phyloP scores from a whole-genome alignment of 2,329 filamentous ascomycete species.

The Ramularia collo-cygni region DNA sequence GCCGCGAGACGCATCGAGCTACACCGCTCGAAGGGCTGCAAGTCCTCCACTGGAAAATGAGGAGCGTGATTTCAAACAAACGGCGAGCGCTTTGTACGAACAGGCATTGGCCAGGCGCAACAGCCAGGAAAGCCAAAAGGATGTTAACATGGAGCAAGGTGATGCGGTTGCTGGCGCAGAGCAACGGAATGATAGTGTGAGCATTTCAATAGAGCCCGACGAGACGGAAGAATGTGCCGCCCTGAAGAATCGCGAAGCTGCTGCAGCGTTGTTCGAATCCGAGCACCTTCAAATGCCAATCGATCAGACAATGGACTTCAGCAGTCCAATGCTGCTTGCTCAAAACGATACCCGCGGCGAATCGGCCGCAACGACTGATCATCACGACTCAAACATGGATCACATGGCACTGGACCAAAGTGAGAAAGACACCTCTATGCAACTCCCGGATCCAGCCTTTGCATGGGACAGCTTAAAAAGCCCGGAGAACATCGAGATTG shows the following conservation, averaged over 20 bases:
- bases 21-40: constrained; percentile 60
- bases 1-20: constrained; percentile 34
- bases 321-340: constrained; percentile 42
- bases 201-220: constrained; percentile 28
- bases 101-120: constrained; percentile 38
- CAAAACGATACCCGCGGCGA: constrained; percentile 13
- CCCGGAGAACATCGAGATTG: constrained; percentile 83
- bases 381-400: constrained; percentile 2
- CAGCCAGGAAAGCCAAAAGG: constrained; percentile 32
- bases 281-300: constrained; percentile 46
- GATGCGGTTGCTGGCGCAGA: constrained; percentile 25
- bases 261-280: constrained; percentile 39
- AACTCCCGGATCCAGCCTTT: constrained; percentile 26
- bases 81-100: constrained; percentile 74
- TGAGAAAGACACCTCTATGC: constrained; percentile 15
- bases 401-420: constrained; percentile 15
- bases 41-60: constrained; percentile 89
- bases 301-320: constrained; percentile 34
- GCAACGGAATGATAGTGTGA: constrained; percentile 27
- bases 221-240: constrained; percentile 43
- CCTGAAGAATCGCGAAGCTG: constrained; percentile 45
- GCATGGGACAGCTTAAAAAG: constrained; percentile 46
- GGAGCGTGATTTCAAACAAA: constrained; percentile 94
- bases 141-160: constrained; percentile 31
- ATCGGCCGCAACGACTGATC: constrained; percentile 8